phyloP scores from a whole-genome alignment of 2,329 filamentous ascomycete species.

The Calonectria henricotiae region DNA sequence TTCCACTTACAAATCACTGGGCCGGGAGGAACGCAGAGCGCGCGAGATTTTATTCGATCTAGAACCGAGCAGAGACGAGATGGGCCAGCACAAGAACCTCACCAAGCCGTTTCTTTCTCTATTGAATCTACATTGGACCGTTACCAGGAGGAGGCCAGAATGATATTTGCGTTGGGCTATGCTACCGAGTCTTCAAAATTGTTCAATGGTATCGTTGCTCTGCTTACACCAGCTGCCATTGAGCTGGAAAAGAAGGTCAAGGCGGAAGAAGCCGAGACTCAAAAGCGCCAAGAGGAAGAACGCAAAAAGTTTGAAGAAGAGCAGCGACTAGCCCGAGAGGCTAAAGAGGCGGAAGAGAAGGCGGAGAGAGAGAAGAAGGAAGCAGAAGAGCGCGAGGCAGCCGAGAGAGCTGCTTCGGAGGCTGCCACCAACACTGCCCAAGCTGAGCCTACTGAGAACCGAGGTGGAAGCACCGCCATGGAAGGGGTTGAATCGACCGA shows the following conservation, averaged over 20 bases:
- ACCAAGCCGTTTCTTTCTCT: slow-evolving; percentile 83
- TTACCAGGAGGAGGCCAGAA: slow-evolving; percentile 91
- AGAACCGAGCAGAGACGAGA: slow-evolving; percentile 69
- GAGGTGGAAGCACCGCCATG: slow-evolving; percentile 71
- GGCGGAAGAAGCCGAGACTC: slow-evolving; percentile 70
- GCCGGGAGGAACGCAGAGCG: slow-evolving; percentile 65
- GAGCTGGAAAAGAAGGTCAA: slow-evolving; percentile 83
- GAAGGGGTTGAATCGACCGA: slow-evolving; percentile 80
- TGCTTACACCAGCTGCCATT: slow-evolving; percentile 87
- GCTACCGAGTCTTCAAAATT: slow-evolving; percentile 79
- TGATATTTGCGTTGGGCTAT: slow-evolving; percentile 82
- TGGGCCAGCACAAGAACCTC: slow-evolving; percentile 71
- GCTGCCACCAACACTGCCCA: slow-evolving; percentile 58
- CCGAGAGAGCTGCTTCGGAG: slow-evolving; percentile 72
- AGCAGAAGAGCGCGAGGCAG: slow-evolving; percentile 78
- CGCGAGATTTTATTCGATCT: slow-evolving; percentile 67
- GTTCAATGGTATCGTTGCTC: slow-evolving; percentile 78
- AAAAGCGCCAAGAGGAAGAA: slow-evolving; percentile 71
- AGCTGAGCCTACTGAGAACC: slow-evolving; percentile 16
- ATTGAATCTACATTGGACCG: slow-evolving; percentile 81
- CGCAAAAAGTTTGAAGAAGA: slow-evolving; percentile 76
- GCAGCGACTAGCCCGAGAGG: slow-evolving; percentile 77
- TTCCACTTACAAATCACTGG: slow-evolving; percentile 75
- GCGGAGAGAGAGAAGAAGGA: slow-evolving; percentile 78
- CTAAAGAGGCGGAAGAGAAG: slow-evolving; percentile 81